Evolutionary conservation across 2,329 filamentous ascomycete genomes (phyloP).

Genomic region (Rugonectria rugulosa): DNA sequence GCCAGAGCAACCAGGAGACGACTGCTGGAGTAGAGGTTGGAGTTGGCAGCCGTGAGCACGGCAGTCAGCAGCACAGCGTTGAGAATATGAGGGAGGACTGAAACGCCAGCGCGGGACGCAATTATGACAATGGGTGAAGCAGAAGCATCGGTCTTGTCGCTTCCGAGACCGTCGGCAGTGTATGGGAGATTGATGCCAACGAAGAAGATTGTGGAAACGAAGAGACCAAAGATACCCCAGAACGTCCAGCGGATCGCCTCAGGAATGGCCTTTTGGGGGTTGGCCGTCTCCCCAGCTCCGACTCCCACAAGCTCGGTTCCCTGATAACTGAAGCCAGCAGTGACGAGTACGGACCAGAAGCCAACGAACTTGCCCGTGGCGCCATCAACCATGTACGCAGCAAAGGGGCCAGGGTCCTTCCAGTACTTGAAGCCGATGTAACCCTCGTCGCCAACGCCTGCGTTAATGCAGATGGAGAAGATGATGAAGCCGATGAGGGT

Average conservation of each 20-base stretch:
- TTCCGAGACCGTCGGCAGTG: conserved; percentile 61
- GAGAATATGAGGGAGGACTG: conserved; percentile 72
- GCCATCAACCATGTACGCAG: conserved; percentile 63
- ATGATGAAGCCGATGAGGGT: conserved; percentile 79
- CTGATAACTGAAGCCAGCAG: conserved; percentile 74
- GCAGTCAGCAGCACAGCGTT: conserved; percentile 81
- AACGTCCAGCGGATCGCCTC: conserved; percentile 77
- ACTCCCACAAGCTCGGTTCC: conserved; percentile 80
- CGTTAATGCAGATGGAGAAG: conserved; percentile 78
- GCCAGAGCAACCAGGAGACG: conserved; percentile 73
- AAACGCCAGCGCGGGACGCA: conserved; percentile 67
- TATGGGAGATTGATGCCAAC: conserved; percentile 75
- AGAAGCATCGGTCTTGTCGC: conserved; percentile 62
- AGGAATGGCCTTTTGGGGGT: conserved; percentile 77
- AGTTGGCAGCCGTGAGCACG: conserved; percentile 80
- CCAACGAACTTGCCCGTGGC: conserved; percentile 69
- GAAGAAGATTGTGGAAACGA: conserved; percentile 71
- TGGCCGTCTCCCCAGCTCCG: conserved; percentile 78
- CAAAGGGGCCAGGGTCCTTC: conserved; percentile 72
- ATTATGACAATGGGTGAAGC: conserved; percentile 72
- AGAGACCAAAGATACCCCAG: conserved; percentile 76
- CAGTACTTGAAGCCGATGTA: conserved; percentile 79
- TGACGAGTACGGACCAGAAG: conserved; percentile 74
- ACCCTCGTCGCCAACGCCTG: conserved; percentile 72
- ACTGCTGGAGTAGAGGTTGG: conserved; percentile 77